Percentiles rank a stretch among this genome's conserved stretches.
Evolutionary conservation across 2,329 filamentous ascomycete species (phyloP).

Genomic region (Teratosphaeria epicoccoides): DNA sequence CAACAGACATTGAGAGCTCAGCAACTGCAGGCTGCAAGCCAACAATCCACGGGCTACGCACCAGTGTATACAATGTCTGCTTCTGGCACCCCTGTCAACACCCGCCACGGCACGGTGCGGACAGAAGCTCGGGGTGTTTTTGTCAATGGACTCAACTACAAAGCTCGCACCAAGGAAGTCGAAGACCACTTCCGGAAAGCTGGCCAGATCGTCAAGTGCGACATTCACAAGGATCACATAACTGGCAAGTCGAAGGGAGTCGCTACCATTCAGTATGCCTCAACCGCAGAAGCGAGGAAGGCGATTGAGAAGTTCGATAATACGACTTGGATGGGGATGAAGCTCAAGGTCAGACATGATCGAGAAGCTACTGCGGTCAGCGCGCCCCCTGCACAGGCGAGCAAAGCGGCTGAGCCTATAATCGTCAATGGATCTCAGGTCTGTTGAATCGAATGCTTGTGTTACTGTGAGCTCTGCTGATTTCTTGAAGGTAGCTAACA

Average conservation of each 20-base stretch:
- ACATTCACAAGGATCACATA: conserved; percentile 14
- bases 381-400: conserved; percentile 8
- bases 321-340: conserved; percentile 14
- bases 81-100: conserved; percentile 18
- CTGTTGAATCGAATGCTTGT: not conserved
- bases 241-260: conserved; percentile 21
- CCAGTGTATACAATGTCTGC: conserved; percentile 1
- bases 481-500: not conserved
- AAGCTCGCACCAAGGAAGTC: conserved; percentile 17
- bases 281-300: conserved; percentile 14
- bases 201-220: conserved; percentile 17
- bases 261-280: conserved; percentile 18
- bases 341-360: conserved; percentile 17
- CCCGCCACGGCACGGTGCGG: conserved; percentile 12
- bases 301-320: conserved; percentile 19
- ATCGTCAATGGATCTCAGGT: conserved; percentile 13
- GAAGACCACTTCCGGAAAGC: conserved; percentile 16
- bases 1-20: conserved; percentile 1
- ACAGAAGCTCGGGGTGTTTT: conserved; percentile 22
- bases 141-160: conserved; percentile 19
- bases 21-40: not conserved
- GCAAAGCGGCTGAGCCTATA: conserved; percentile 6
- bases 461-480: not conserved
- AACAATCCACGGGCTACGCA: not conserved
- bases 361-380: conserved; percentile 15